Conservation (phyloP, 805 yeast species). For the Myxozyma vanderwaltii region DNA sequence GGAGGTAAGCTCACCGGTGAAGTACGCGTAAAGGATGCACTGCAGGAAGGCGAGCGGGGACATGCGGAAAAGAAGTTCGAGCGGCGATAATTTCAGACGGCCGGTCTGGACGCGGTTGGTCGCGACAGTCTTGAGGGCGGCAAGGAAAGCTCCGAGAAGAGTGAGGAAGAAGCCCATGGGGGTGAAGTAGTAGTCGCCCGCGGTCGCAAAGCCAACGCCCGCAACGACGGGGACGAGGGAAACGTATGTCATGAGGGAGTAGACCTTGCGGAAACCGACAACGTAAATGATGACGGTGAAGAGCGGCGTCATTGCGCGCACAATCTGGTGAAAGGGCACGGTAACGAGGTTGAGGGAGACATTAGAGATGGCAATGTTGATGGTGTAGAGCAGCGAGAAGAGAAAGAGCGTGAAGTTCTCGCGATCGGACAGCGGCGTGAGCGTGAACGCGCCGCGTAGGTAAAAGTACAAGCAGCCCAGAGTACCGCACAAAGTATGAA, state of each 20-base stretch:
- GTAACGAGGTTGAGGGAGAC: conserved; percentile 39
- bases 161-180: conserved; percentile 38
- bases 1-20: conserved; percentile 36
- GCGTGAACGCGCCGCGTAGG: conserved; percentile 34
- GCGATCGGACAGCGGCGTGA: conserved; percentile 35
- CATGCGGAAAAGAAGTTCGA: conserved; percentile 39
- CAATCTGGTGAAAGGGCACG: conserved; percentile 40
- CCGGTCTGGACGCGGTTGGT: conserved; percentile 40
- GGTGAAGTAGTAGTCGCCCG: conserved; percentile 39
- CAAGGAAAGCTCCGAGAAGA: conserved; percentile 38
- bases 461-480: conserved; percentile 37
- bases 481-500: conserved; percentile 38
- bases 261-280: conserved; percentile 35
- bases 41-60: conserved; percentile 38
- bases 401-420: conserved; percentile 36
- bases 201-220: conserved; percentile 39
- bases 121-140: conserved; percentile 39
- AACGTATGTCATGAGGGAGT: conserved; percentile 37
- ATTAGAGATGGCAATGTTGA: conserved; percentile 39
- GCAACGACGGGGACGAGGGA: conserved; percentile 39
- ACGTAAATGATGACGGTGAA: conserved; percentile 39
- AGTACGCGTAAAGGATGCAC: conserved; percentile 36
- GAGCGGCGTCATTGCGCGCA: conserved; percentile 39
- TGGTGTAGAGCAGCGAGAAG: conserved; percentile 38
- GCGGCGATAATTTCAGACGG: conserved; percentile 36